These are phyloP conservation scores for Potentilla sterilis DNA, from an alignment of 306 rosid species.

Conservation along the genomic window DNA sequence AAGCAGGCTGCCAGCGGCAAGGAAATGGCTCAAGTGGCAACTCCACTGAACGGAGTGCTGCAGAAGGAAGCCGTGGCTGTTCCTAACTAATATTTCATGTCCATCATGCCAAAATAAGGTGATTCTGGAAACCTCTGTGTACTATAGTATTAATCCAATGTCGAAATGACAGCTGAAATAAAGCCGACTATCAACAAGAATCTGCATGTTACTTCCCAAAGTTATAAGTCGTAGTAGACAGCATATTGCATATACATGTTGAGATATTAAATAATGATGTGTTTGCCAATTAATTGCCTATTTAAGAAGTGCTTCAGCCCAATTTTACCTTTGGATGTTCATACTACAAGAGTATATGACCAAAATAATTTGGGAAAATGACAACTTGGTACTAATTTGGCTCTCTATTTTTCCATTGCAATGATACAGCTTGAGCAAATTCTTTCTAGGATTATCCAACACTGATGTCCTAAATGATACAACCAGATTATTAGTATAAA, in stretches of 20 bases:
- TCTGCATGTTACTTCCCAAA: not conserved
- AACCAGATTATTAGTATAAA: no score
- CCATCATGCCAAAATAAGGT: not conserved
- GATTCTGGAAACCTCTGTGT: not conserved
- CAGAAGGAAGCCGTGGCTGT: conserved; percentile 40
- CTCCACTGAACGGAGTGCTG: conserved; percentile 30
- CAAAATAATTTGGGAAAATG: no score
- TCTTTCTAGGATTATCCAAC: no score
- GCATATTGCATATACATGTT: not conserved
- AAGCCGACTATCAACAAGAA: not conserved
- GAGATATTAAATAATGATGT: not conserved
- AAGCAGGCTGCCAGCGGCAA: conserved; percentile 25
- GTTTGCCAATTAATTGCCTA: not conserved
- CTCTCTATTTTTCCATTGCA: no score
- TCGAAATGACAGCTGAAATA: not conserved
- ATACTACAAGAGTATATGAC: no score
- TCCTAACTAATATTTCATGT: not conserved
- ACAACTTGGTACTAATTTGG: no score
- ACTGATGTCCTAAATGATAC: no score
- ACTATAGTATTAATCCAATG: not conserved
- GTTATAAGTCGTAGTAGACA: not conserved
- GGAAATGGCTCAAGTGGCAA: conserved; percentile 29
- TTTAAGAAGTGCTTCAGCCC: no score
- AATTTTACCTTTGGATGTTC: no score
- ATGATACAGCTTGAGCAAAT: no score